Evolutionary conservation across 2,329 filamentous ascomycete genomes (phyloP).

Genomic region (Aspergillus calidoustus): DNA sequence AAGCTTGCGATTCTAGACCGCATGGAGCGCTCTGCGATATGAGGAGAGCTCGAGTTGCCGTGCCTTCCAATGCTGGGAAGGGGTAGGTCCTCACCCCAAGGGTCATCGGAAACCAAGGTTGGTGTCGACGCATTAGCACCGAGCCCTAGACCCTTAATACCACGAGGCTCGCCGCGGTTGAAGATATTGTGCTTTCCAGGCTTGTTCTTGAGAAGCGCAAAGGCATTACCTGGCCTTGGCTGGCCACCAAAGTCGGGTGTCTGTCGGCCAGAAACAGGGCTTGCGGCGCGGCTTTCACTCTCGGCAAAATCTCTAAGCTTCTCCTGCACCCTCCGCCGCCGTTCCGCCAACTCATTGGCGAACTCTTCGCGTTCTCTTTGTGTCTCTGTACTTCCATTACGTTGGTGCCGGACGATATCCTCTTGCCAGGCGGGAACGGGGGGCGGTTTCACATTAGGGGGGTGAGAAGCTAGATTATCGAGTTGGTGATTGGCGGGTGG

Average conservation of each 20-base stretch:
- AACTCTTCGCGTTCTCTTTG: conserved; percentile 55
- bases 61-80: conserved; percentile 37
- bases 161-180: conserved; percentile 41
- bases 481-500: conserved; percentile 7
- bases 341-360: conserved; percentile 53
- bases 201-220: conserved; percentile 51
- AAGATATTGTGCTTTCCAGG: conserved; percentile 38
- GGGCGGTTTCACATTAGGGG: background rate
- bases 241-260: conserved; percentile 38
- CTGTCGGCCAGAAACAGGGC: conserved; percentile 44
- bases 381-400: conserved; percentile 53
- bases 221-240: conserved; percentile 46
- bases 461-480: background rate
- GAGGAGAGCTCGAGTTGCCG: conserved; percentile 45
- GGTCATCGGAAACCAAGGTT: conserved; percentile 39
- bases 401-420: conserved; percentile 51
- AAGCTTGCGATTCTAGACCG: conserved; percentile 35
- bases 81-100: conserved; percentile 43
- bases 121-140: conserved; percentile 43
- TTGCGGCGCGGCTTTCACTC: conserved; percentile 48
- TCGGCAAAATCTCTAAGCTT: conserved; percentile 51
- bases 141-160: conserved; percentile 48
- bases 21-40: conserved; percentile 36
- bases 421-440: conserved; percentile 50
- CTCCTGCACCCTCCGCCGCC: conserved; percentile 53